These are phyloP conservation scores for Orychophragmus violaceus DNA, from an alignment of 345 rosid genomes.

Conservation along the genomic window DNA sequence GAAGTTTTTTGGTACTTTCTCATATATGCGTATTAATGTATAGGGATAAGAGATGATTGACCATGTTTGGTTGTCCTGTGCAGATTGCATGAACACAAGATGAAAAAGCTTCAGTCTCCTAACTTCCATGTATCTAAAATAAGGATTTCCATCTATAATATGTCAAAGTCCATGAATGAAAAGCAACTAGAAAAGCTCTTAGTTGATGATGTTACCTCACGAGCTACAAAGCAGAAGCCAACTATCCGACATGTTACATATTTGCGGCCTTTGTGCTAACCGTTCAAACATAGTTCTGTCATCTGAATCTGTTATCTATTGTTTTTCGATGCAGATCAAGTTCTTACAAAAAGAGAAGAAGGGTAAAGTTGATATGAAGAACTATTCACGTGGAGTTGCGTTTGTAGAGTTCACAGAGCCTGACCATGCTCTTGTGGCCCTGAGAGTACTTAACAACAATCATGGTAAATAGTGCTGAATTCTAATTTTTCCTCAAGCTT, in stretches of 20 bases:
- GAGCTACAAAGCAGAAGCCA: conserved; percentile 90
- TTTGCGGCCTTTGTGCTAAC: not conserved
- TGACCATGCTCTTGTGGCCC: conserved; percentile 87
- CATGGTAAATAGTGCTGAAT: conserved; percentile 44
- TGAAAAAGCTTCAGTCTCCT: conserved; percentile 80
- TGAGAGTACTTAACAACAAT: conserved; percentile 88
- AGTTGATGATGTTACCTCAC: conserved; percentile 67
- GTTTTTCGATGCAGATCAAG: conserved; percentile 51
- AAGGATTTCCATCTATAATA: conserved; percentile 69
- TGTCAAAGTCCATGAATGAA: conserved; percentile 74
- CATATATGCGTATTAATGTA: not conserved
- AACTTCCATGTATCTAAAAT: conserved; percentile 87
- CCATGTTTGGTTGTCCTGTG: conserved; percentile 10
- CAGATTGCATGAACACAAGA: conserved; percentile 86
- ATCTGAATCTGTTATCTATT: not conserved
- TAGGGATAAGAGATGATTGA: conserved; percentile 10
- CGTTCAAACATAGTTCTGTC: not conserved
- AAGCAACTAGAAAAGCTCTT: conserved; percentile 60
- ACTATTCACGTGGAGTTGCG: conserved; percentile 82
- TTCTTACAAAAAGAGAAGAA: conserved; percentile 58
- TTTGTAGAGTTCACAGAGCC: conserved; percentile 79
- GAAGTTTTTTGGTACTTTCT: not conserved
- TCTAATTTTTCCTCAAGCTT: not conserved
- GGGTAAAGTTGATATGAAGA: conserved; percentile 56
- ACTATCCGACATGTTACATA: conserved; percentile 65